Conservation (phyloP, 345 rosid species). For the Boechera stricta region DNA sequence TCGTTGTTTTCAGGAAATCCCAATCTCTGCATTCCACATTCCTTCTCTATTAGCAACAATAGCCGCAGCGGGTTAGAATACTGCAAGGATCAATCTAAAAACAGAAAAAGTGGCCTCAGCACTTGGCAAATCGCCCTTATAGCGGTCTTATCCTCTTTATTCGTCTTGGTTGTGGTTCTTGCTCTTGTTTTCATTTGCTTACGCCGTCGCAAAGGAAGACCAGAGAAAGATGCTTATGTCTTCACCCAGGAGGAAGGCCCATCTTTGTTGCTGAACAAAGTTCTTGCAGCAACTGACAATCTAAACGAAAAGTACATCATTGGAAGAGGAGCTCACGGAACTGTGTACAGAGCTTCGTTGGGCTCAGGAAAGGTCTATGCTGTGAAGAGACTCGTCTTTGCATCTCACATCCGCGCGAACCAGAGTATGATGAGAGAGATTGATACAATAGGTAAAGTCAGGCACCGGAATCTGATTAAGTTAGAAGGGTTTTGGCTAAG, state of each 20-base stretch:
- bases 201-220: conserved; percentile 1
- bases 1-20: conserved; percentile 66
- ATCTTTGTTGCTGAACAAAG: conserved; percentile 57
- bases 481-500: conserved; percentile 82
- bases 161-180: conserved; percentile 39
- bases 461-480: conserved; percentile 75
- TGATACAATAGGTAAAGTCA: conserved; percentile 61
- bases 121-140: conserved; percentile 47
- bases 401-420: conserved; percentile 54
- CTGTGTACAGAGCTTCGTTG: conserved; percentile 67
- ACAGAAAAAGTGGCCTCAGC: conserved; percentile 43
- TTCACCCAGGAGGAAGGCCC: conserved; percentile 51
- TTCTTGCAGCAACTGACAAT: conserved; percentile 73
- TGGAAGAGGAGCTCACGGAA: conserved; percentile 85
- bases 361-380: conserved; percentile 58
- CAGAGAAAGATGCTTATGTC: conserved; percentile 46
- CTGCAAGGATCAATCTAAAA: conserved; percentile 47
- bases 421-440: conserved; percentile 70
- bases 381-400: conserved; percentile 60
- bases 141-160: conserved; percentile 50
- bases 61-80: conserved; percentile 43
- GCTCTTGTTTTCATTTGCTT: conserved; percentile 43
- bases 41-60: conserved; percentile 44
- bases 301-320: conserved; percentile 63
- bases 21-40: conserved; percentile 62